Evolutionary conservation across 2,329 filamentous ascomycete genomes (phyloP).

Genomic region (Bipolaris oryzae): DNA sequence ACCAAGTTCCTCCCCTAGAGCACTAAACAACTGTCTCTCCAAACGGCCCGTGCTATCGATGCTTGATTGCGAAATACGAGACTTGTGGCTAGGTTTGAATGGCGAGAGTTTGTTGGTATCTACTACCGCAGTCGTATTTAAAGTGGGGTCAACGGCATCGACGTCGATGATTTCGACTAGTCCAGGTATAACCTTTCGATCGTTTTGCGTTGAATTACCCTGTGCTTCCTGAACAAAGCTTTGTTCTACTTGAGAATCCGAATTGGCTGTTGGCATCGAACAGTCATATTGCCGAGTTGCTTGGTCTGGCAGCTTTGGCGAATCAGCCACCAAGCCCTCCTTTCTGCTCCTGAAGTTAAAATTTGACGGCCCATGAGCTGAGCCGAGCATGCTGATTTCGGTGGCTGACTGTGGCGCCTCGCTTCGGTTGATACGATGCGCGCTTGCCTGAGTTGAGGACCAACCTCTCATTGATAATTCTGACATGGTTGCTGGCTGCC

Average conservation of each 20-base stretch:
- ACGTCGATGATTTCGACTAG: conserved; percentile 31
- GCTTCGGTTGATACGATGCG: conserved; percentile 16
- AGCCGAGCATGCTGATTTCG: conserved; percentile 21
- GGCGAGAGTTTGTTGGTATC: conserved; percentile 18
- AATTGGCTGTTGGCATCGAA: not conserved
- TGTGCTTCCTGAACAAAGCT: not conserved
- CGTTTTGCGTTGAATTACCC: conserved; percentile 3
- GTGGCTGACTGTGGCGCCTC: conserved; percentile 3
- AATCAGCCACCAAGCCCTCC: conserved; percentile 24
- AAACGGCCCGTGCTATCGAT: conserved; percentile 38
- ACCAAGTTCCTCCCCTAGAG: conserved; percentile 40
- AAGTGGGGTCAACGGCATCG: conserved; percentile 25
- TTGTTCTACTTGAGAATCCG: not conserved
- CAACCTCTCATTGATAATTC: conserved; percentile 34
- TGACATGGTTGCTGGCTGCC: conserved; percentile 17
- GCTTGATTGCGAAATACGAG: conserved; percentile 28
- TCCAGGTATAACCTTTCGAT: not conserved
- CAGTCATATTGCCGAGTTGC: conserved; percentile 26
- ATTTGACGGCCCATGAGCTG: conserved; percentile 22
- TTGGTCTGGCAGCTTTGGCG: conserved; percentile 11
- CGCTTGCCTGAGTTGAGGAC: conserved; percentile 22
- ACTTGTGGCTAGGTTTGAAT: conserved; percentile 31
- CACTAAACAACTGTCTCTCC: conserved; percentile 39
- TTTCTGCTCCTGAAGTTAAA: conserved; percentile 34
- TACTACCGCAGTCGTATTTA: conserved; percentile 2